Conservation (phyloP, 31 red algal genomes). For the Endocladia muricata region DNA sequence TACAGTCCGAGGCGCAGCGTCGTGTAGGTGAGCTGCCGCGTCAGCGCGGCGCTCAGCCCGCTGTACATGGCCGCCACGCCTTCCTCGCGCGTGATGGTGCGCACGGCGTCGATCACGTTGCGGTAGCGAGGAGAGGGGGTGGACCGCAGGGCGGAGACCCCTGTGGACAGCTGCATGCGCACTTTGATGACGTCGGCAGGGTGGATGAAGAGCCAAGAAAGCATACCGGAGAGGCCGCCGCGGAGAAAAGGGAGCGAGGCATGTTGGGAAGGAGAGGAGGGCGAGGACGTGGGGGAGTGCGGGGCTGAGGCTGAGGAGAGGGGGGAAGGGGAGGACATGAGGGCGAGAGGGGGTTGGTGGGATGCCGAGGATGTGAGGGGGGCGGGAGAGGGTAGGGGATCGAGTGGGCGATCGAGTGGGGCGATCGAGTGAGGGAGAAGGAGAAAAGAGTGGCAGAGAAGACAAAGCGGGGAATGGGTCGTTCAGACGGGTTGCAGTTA, state of each 20-base stretch:
- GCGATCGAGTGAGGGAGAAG: too few relatives aligned
- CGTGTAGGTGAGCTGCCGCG: conserved; percentile 86
- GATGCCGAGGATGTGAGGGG: too few relatives aligned
- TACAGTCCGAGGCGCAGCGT: conserved; percentile 86
- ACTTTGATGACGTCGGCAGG: conserved; percentile 69
- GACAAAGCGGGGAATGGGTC: too few relatives aligned
- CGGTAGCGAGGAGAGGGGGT: conserved; percentile 8
- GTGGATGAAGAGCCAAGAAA: conserved; percentile 67
- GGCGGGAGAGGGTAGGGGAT: too few relatives aligned
- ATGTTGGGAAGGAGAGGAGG: too few relatives aligned
- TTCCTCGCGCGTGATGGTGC: conserved; percentile 38
- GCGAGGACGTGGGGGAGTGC: too few relatives aligned
- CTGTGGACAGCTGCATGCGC: conserved; percentile 46
- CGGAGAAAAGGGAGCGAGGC: conserved; percentile 46
- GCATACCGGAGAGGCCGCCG: conserved; percentile 54
- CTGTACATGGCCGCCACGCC: conserved; percentile 76
- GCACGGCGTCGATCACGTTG: conserved; percentile 30
- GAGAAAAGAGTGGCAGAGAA: too few relatives aligned
- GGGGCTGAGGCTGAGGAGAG: too few relatives aligned
- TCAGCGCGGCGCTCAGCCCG: conserved; percentile 80
- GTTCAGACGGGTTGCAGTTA: too few relatives aligned
- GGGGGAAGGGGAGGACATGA: too few relatives aligned
- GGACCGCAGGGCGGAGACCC: not conserved
- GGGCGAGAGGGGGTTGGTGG: too few relatives aligned
- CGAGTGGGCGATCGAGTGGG: too few relatives aligned